Base-by-base conservation (phyloP, 106 monocot species). In the Posidonia australis region DNA sequence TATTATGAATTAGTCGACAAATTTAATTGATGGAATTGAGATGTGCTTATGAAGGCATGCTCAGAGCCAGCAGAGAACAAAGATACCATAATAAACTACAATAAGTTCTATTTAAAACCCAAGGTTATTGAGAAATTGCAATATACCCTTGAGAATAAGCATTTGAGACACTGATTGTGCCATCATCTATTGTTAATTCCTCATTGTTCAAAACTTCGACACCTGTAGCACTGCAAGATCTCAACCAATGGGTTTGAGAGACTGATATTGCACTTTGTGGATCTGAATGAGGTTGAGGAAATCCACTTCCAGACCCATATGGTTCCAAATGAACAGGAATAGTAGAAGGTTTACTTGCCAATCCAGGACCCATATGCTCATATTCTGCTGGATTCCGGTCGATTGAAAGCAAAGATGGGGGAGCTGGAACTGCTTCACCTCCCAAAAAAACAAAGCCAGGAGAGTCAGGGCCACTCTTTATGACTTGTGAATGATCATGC, bases 61-160 rank as follows among this genome's bases (percentile, higher is more conserved):
- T 36, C 36, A 36, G 36, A 36, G 36, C 36, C 2, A 7, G 36
- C 9, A 13, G 13, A 49, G 48, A 49, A 49, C 48, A 49, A 49
- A 49, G 3, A 49, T 16, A 49, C 3, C 48, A 49, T 13, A 49
- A 1, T 2, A 49, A 17, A 45, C 44, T 7, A 45, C 0, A 11
- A 3, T 49, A 36, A 36, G 36, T 7, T 36, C n/a, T 36, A 36
- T 36, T 36, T 36, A 36, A 36, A 36, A 36, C 2, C 36, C 36
- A 36, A 36, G 36, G 36, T 36, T 36, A 36, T 19, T 27, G 36
- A 4, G 7, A 36, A 4, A 4, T 31, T 16, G 14, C 26, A 3
- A 58, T 6, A n/a, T 64, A 91, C 98, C 87, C 80, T 58, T 91
- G 82, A 59, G 98, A 98, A 61, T 98, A 98, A 13, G 64, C 65